Conservation (phyloP, 176 grass and related monocot genomes). For the Ampelocalamus luodianensis region DNA sequence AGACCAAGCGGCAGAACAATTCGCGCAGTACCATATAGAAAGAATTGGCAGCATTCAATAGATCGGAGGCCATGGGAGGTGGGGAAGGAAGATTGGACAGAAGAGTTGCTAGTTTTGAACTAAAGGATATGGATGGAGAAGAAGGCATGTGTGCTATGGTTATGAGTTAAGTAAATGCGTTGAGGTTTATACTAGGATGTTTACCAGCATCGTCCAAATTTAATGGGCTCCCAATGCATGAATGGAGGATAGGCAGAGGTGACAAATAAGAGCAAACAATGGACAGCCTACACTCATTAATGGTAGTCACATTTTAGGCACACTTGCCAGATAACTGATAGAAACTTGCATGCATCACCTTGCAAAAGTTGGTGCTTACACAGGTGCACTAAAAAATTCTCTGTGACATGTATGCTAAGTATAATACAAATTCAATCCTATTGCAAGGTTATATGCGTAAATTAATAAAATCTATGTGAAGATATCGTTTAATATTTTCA, state of each 20-base stretch:
- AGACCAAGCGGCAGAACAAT: constrained; percentile 54
- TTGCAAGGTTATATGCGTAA: neutral
- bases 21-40: constrained; percentile 25
- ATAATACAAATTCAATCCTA: neutral
- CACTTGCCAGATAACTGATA: neutral
- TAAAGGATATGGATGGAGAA: neutral
- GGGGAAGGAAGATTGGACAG: neutral
- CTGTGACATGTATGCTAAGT: neutral
- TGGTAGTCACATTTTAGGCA: constrained; percentile 25
- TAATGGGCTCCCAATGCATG: constrained; percentile 18
- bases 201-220: neutral
- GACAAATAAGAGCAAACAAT: constrained; percentile 29
- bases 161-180: neutral
- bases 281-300: constrained; percentile 46
- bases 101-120: neutral
- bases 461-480: too few relatives aligned
- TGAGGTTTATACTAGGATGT: neutral
- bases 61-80: constrained; percentile 27
- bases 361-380: neutral
- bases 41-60: neutral
- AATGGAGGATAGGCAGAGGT: constrained; percentile 9
- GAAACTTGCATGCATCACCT: neutral
- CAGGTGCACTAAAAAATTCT: neutral
- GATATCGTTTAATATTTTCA: too few relatives aligned
- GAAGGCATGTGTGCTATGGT: neutral